Evolutionary conservation across 139 green algal genomes (phyloP).

Genomic region (Chlorella sp.): DNA sequence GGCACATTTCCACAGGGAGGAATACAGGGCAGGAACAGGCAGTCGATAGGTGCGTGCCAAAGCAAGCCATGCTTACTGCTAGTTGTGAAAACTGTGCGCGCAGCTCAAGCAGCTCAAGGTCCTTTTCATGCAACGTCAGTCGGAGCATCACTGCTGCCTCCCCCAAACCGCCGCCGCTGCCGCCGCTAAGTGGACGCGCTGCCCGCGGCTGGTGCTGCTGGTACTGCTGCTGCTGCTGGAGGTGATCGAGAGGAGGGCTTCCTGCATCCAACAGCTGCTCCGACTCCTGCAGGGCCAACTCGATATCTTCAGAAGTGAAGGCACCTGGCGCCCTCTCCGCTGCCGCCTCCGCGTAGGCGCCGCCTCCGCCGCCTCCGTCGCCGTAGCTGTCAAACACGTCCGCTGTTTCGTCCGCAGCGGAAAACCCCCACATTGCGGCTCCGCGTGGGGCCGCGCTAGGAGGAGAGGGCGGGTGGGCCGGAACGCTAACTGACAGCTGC

Average conservation of each 20-base stretch:
- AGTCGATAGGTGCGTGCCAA: neutral
- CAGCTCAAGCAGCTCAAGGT: slow-evolving; percentile 27
- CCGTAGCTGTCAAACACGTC: too few relatives aligned
- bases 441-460: too few relatives aligned
- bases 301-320: neutral
- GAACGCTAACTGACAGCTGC: too few relatives aligned
- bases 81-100: neutral
- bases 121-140: slow-evolving; percentile 28
- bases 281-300: neutral
- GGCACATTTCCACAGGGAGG: neutral
- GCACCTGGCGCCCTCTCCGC: neutral
- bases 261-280: slow-evolving; percentile 9
- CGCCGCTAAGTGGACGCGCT: neutral
- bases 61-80: neutral
- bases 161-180: neutral
- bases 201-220: neutral
- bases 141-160: slow-evolving; percentile 9
- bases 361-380: neutral
- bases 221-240: neutral
- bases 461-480: too few relatives aligned
- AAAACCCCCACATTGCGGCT: too few relatives aligned
- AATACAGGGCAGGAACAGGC: neutral
- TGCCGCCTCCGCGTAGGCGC: neutral
- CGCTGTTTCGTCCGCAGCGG: too few relatives aligned
- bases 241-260: neutral